phyloP scores from a whole-genome alignment of 1,139 yeast species.

The Pichia sp. region DNA sequence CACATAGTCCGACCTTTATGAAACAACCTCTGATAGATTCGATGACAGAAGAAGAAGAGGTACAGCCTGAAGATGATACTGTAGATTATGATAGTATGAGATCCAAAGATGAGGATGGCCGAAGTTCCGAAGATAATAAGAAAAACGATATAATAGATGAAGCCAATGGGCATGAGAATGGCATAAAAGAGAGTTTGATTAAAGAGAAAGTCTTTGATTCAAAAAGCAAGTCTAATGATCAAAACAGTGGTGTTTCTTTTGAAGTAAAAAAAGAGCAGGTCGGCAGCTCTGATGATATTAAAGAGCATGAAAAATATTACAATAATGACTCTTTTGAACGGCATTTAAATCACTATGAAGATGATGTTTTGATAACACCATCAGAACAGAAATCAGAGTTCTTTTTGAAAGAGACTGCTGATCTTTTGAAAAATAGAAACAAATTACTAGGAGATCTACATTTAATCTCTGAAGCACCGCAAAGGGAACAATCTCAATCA shows the following conservation, averaged over 20 bases:
- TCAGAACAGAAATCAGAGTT: background rate
- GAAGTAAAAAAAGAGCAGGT: too few relatives aligned
- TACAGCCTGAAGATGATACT: background rate
- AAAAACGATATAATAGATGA: background rate
- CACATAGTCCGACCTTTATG: conserved; percentile 1
- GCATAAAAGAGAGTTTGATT: too few relatives aligned
- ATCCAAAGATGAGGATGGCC: too few relatives aligned
- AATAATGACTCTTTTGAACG: too few relatives aligned
- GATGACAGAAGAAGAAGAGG: background rate
- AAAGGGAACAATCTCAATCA: background rate
- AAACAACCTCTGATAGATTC: background rate
- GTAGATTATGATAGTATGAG: background rate
- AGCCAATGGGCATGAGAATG: background rate
- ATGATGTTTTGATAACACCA: background rate
- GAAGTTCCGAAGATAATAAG: background rate
- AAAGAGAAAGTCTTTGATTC: too few relatives aligned
- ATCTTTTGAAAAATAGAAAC: conserved; percentile 9
- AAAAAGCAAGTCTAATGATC: too few relatives aligned
- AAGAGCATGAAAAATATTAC: background rate
- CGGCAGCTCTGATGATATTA: background rate
- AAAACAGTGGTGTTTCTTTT: too few relatives aligned
- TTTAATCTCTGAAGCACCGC: conserved; percentile 1
- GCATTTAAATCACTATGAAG: background rate
- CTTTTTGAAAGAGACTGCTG: conserved; percentile 8
- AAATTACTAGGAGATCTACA: conserved; percentile 12